Percentiles rank a stretch among this genome's conserved stretches.
phyloP scores from a whole-genome alignment of 148 eudicot species.

The Arctostaphylos glauca region DNA sequence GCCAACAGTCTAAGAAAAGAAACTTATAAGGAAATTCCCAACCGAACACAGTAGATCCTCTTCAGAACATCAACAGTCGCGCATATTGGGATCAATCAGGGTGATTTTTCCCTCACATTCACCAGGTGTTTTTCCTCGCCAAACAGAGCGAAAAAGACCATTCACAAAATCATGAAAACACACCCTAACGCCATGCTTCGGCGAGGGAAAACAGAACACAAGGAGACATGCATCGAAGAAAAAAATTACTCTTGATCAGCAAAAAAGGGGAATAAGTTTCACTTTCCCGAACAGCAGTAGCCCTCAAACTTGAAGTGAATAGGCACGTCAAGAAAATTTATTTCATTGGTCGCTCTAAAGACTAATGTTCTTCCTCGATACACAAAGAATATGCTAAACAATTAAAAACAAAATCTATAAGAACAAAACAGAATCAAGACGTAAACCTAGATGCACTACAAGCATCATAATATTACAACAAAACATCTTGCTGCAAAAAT shows the following conservation, averaged over 20 bases:
- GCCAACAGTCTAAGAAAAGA: too few relatives aligned
- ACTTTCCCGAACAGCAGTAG: background rate
- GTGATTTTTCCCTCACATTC: background rate
- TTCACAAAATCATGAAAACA: background rate
- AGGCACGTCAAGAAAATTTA: background rate
- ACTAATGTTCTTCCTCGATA: background rate
- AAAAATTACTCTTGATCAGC: background rate
- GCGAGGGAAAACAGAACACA: background rate
- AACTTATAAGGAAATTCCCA: too few relatives aligned
- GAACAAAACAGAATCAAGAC: background rate
- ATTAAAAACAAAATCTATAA: background rate
- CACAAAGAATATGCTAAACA: conserved; percentile 9
- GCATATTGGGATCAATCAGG: too few relatives aligned
- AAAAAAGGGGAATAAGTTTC: background rate
- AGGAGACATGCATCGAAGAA: background rate
- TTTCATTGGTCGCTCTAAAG: background rate
- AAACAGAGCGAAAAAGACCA: background rate
- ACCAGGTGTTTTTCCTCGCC: background rate
- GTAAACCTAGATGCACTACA: background rate
- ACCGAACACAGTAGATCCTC: too few relatives aligned
- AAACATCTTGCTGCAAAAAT: background rate
- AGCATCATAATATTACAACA: conserved; percentile 17
- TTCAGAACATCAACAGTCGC: too few relatives aligned
- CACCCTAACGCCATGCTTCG: background rate
- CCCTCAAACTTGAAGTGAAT: background rate